These are phyloP conservation scores for Ceratobasidium sp. DNA, from an alignment of 1,284 basidiomycete species.

Conservation along the genomic window DNA sequence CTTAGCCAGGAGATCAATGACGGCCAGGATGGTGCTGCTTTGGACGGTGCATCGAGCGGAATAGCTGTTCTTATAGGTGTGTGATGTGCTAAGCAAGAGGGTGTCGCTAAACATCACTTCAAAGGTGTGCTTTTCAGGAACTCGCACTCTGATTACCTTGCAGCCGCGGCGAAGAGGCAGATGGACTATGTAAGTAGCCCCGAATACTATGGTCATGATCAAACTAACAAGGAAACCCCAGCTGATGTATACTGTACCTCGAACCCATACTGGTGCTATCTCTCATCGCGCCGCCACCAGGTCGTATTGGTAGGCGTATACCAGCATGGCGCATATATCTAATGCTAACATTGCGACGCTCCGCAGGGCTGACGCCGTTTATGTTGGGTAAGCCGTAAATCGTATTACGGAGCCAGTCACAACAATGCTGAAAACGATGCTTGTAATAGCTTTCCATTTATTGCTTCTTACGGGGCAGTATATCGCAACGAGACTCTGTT, in stretches of 20 bases:
- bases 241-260: conserved; percentile 15
- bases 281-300: conserved; percentile 4
- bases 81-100: background rate
- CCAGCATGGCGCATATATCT: background rate
- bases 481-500: background rate
- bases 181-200: conserved; percentile 16
- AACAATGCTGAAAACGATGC: too few species aligned
- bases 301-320: background rate
- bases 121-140: background rate
- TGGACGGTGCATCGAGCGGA: conserved; percentile 49
- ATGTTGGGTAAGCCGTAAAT: conserved; percentile 8
- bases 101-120: background rate
- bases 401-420: too few species aligned
- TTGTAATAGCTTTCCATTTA: conserved; percentile 6
- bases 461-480: conserved; percentile 2
- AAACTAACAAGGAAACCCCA: background rate
- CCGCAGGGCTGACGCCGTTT: background rate
- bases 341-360: background rate
- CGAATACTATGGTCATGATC: background rate
- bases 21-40: conserved; percentile 48
- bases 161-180: background rate
- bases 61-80: conserved; percentile 47
- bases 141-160: conserved; percentile 4
- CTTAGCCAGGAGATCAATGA: conserved; percentile 49
- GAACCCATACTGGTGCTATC: conserved; percentile 8